Base-by-base conservation (phyloP, 768 basidiomycete genomes). In the Suillus discolor region DNA sequence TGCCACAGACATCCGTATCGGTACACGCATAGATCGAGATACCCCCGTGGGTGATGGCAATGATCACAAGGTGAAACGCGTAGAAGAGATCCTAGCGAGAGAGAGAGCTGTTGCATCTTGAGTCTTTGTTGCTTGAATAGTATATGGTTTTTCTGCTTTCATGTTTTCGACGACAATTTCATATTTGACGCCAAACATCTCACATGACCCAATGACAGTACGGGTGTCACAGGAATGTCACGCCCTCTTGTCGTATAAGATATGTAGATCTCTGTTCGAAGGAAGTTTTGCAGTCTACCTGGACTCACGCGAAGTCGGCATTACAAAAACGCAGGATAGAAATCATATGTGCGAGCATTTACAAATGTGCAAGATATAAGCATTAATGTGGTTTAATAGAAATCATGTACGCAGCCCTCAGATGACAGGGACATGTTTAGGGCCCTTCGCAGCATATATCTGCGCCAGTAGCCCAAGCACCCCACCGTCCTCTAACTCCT, bases 1-100 rank as follows among this genome's bases (percentile, higher is more conserved):
- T 62, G 93, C 93, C 13, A 97, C 96, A 15, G 96, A 99, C 78
- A 92, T 98, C 66, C 90, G 97, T 34, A 96, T 99, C 62, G 97
- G 97, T 51, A 98, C 97, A 1, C 88, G 96, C 55, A 83, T 85
- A 28, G 88, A 96, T 77, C 85, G 89, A 66, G 79, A 84, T 45
- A 83, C 89, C 20, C 76, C 78, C 6, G 82, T 83, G 1, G 91
- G 89, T 6, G 81, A 85, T 53, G 94, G 90, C 8, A 97, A 97
- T 69, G 87, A 87, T 25, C 80, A 79, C 62, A 98, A 99, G 74
- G 85, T 97, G 18, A 81, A 82, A 61, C 85, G 95, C 34, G 95
- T 99, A 9, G 83, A 92, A 69, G 89, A 89, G 57, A 93, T 97
- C 49, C 77, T 99, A 31, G 81, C 82, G 9, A 80, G 76, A 69